Evolutionary conservation across 441 rosid genomes (phyloP).

Genomic region (Jatropha multifida): DNA sequence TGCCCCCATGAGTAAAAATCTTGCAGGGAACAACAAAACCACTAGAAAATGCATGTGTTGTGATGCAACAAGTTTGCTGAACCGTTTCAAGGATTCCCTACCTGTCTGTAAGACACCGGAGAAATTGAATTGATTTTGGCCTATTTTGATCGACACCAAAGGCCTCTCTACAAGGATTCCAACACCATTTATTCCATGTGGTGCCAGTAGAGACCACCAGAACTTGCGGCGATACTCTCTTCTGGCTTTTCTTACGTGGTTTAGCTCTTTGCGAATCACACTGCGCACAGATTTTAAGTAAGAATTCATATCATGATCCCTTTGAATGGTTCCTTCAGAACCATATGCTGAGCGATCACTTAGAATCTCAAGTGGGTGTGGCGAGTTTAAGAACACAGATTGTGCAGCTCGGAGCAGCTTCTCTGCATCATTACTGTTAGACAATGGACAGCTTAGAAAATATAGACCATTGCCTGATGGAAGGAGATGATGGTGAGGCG

Average conservation of each 20-base stretch:
- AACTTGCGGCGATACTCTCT: slow-evolving; percentile 59
- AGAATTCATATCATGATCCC: slow-evolving; percentile 90
- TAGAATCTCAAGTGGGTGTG: slow-evolving; percentile 93
- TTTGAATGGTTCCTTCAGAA: slow-evolving; percentile 69
- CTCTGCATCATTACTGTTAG: slow-evolving; percentile 46
- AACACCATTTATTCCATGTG: slow-evolving; percentile 16
- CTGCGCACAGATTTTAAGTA: slow-evolving; percentile 60
- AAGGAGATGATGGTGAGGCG: slow-evolving; percentile 86
- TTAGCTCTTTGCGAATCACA: slow-evolving; percentile 74
- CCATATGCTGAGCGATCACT: slow-evolving; percentile 88
- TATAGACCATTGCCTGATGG: slow-evolving; percentile 88
- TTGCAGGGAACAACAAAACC: slow-evolving; percentile 68
- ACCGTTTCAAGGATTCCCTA: slow-evolving; percentile 62
- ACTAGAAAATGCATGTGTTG: slow-evolving; percentile 84
- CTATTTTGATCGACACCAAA: slow-evolving; percentile 19
- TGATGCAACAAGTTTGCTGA: slow-evolving; percentile 68
- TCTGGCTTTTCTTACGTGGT: slow-evolving; percentile 52
- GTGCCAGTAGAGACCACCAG: slow-evolving; percentile 72
- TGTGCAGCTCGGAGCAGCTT: slow-evolving; percentile 64
- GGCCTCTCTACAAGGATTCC: slow-evolving; percentile 37
- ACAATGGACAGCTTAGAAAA: slow-evolving; percentile 39
- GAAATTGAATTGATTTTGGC: slow-evolving; percentile 49
- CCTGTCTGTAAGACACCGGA: slow-evolving; percentile 61
- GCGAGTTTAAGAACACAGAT: slow-evolving; percentile 70
- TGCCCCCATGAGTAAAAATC: slow-evolving; percentile 59